Conservation (phyloP, 306 rosid species). For the Abrus precatorius region DNA sequence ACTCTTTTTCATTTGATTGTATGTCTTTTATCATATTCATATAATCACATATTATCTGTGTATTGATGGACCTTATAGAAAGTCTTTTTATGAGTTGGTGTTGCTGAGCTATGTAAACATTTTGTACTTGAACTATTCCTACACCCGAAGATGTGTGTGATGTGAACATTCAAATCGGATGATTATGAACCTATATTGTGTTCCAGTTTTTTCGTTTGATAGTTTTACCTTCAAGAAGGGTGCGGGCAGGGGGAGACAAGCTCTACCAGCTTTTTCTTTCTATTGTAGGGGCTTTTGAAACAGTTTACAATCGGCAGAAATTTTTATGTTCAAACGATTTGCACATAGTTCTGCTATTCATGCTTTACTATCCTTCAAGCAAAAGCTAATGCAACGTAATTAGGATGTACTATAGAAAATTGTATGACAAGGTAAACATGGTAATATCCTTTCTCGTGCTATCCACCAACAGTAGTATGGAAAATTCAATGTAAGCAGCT, state of each 20-base stretch:
- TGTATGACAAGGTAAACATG: neutral
- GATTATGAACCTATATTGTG: constrained; percentile 5
- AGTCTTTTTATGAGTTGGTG: neutral
- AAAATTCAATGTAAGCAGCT: neutral
- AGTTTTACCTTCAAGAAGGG: neutral
- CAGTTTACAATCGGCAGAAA: neutral
- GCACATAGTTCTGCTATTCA: neutral
- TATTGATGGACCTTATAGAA: constrained; percentile 1
- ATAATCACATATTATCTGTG: neutral
- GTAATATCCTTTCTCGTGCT: neutral
- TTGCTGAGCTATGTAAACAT: neutral
- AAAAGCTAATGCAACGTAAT: neutral
- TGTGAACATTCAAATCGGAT: neutral
- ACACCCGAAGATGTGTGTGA: neutral
- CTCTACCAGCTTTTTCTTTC: constrained; percentile 2
- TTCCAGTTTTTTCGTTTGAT: neutral
- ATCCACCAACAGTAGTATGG: constrained; percentile 7
- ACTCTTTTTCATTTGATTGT: neutral
- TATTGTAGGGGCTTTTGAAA: constrained; percentile 16
- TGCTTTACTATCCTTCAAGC: constrained; percentile 5
- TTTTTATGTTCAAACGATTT: constrained; percentile 6
- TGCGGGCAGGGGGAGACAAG: neutral
- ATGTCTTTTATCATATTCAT: neutral
- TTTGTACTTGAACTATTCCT: neutral
- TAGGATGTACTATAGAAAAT: neutral